Conservation (phyloP, 75 land plant genomes). For the Selaginella tamariscina region DNA sequence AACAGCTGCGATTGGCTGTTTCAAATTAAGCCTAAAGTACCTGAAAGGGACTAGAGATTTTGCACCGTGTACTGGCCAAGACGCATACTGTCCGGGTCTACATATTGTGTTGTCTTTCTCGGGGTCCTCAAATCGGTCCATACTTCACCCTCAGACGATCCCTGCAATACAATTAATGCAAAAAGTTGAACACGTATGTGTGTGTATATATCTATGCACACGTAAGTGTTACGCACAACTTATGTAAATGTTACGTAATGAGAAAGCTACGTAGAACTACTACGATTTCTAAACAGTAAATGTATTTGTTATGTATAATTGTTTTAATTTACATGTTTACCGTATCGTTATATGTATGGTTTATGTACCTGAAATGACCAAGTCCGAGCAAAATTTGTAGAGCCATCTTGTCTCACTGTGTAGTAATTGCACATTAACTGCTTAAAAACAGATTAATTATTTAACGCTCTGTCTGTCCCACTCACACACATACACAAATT, state of each 20-base stretch:
- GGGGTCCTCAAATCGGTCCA: slow-evolving; percentile 72
- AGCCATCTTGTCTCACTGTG: slow-evolving; percentile 88
- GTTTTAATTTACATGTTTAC: no score
- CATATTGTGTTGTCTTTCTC: slow-evolving; percentile 64
- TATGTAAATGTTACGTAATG: no score
- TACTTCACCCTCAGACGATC: slow-evolving; percentile 60
- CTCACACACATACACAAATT: no score
- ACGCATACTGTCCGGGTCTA: slow-evolving; percentile 78
- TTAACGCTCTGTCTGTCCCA: no score
- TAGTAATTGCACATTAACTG: slow-evolving; percentile 99
- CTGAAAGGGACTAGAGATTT: slow-evolving; percentile 62
- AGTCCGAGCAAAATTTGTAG: slow-evolving; percentile 48
- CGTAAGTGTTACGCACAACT: no score
- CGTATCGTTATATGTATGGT: no score
- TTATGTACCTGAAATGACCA: slow-evolving; percentile 90
- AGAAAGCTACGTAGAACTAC: no score
- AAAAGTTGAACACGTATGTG: neutral
- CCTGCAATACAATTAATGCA: slow-evolving; percentile 36
- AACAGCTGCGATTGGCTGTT: slow-evolving; percentile 49
- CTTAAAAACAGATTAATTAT: no score
- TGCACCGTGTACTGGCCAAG: slow-evolving; percentile 72
- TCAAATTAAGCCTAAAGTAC: slow-evolving; percentile 60
- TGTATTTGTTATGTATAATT: no score
- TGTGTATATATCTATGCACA: no score
- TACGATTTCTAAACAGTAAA: no score